Evolutionary conservation across 257 asterid species (phyloP).

Genomic region (Solanum piurae): DNA sequence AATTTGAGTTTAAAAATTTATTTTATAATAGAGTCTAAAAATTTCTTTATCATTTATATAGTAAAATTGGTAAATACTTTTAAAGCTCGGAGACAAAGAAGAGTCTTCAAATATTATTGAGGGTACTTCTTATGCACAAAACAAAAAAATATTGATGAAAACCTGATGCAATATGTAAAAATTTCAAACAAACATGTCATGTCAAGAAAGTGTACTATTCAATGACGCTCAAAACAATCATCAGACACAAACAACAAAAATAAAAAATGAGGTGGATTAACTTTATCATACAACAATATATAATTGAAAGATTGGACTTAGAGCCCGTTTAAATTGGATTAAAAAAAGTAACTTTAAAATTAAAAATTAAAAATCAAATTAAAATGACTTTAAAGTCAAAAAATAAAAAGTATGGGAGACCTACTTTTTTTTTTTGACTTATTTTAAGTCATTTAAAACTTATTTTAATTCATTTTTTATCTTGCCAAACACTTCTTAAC

Average conservation of each 20-base stretch:
- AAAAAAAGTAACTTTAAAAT: too few relatives aligned
- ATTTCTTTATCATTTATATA: neutral
- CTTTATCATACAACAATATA: neutral
- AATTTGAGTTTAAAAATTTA: neutral
- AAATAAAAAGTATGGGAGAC: too few relatives aligned
- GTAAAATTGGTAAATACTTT: neutral
- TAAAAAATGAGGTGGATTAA: neutral
- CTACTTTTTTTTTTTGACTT: too few relatives aligned
- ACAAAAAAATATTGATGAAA: neutral
- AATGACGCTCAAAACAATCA: neutral
- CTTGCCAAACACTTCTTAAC: too few relatives aligned
- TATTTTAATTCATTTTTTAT: too few relatives aligned
- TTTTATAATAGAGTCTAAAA: neutral
- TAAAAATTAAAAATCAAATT: too few relatives aligned
- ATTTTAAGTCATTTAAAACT: too few relatives aligned
- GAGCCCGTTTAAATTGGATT: too few relatives aligned
- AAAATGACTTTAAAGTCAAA: too few relatives aligned
- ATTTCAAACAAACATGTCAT: neutral
- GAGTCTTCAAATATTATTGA: neutral
- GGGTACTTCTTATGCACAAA: neutral
- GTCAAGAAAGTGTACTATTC: neutral
- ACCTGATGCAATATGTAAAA: neutral
- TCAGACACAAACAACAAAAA: neutral
- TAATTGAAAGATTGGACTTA: neutral
- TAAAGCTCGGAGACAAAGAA: neutral